Base-by-base conservation (phyloP, 2,329 filamentous ascomycete genomes). In the Neonectria neomacrospora region DNA sequence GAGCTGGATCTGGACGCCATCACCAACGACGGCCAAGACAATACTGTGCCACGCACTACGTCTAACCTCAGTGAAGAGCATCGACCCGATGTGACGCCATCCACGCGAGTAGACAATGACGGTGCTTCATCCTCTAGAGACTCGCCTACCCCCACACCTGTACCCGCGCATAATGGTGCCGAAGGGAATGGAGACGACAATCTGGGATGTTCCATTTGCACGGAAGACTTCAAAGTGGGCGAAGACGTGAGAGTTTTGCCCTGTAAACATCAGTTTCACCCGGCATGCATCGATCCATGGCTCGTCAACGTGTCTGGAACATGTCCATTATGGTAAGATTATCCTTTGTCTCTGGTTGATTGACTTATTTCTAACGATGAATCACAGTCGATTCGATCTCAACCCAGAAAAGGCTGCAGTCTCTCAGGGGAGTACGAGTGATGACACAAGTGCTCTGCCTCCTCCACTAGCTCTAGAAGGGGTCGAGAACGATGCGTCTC, bases 201-300 rank as follows among this genome's bases (percentile, higher is more conserved):
- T 53, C 75, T 86, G 12, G 87, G 84, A 30, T 91, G 89, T 74
- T 88, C 88, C 1, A 91, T 91, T 61, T 91, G 89, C 72, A 90
- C 89, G 2, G 89, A 91, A 66, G 88, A 91, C 70, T 91, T 91
- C 70, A 83, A 75, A 3, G 82, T 88, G 18, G 89, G 89, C 14
- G 86, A 91, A 71, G 88, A 91, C 69, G 87, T 91, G 55, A 83
- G 89, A 47, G 87, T 91, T 1, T 77, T 91, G 42, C 89, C 89
- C 37, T 91, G 89, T 73, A 79, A 87, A 60, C 89, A 91, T 75
- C 88, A 89, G 66, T 91, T 88, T 71, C 89, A 91, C 70, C 89
- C 89, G 1, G 80, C 81, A 48, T 91, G 89, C 69, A 85, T 91
- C 60, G 89, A 91, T 69, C 89, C 89, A 4, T 91, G 89, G 89